These are phyloP conservation scores for Middelhovenomyces tepae DNA, from an alignment of 805 yeast genomes.

Conservation along the genomic window DNA sequence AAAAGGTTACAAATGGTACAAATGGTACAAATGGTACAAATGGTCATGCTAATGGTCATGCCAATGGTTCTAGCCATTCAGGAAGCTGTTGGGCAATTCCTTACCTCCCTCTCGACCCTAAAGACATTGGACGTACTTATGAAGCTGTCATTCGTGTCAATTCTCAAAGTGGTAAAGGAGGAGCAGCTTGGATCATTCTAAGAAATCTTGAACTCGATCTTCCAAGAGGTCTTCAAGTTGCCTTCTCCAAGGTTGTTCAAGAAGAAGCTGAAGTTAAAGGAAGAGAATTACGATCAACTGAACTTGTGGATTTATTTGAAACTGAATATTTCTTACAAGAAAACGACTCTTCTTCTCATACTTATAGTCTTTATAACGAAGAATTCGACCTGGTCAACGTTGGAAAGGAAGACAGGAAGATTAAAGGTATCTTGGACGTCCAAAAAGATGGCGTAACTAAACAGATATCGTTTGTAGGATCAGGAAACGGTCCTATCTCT, in stretches of 20 bases:
- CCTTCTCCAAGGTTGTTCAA: conserved; percentile 66
- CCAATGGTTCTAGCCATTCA: no score
- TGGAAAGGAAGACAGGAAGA: conserved; percentile 34
- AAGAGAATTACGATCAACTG: conserved; percentile 57
- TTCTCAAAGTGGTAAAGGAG: conserved; percentile 84
- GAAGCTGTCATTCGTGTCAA: conserved; percentile 88
- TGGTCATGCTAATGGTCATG: no score
- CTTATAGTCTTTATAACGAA: conserved; percentile 37
- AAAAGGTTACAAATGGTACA: conserved; percentile 5
- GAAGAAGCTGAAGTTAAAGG: conserved; percentile 59
- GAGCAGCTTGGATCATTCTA: conserved; percentile 80
- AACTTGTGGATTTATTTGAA: conserved; percentile 59
- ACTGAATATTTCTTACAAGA: conserved; percentile 41
- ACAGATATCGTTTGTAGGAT: conserved; percentile 45
- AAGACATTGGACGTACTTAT: conserved; percentile 79
- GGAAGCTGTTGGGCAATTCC: conserved; percentile 85
- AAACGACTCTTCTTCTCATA: conserved; percentile 15
- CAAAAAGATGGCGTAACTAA: conserved; percentile 35
- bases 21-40: no score
- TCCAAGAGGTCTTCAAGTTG: conserved; percentile 73
- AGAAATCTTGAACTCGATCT: conserved; percentile 68
- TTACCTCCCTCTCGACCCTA: conserved; percentile 76
- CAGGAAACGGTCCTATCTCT: conserved; percentile 79
- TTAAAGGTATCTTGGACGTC: conserved; percentile 44
- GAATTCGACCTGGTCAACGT: conserved; percentile 32